phyloP scores from a whole-genome alignment of 306 rosid species.

The Gynostemma pentaphyllum region DNA sequence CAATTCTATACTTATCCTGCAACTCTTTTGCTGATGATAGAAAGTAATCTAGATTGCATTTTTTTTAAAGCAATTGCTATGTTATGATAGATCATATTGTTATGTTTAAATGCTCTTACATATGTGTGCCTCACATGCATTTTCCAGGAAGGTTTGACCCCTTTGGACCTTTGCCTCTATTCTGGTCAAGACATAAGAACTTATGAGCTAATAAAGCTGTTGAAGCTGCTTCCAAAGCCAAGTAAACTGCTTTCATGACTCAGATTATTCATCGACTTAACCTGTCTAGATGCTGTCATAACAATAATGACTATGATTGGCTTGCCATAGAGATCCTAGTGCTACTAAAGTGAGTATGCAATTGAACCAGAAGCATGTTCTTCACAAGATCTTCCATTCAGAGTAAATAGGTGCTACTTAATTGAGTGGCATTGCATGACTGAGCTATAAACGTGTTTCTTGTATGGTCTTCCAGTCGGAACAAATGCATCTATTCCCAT shows the following conservation, averaged over 20 bases:
- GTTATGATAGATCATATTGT: not conserved
- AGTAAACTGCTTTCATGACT: slow-evolving; percentile 2
- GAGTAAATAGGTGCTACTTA: not conserved
- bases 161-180: slow-evolving; percentile 76
- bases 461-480: not conserved
- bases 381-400: not conserved
- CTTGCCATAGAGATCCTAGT: not conserved
- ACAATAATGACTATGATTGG: not conserved
- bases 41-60: not conserved
- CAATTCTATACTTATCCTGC: not conserved
- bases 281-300: not conserved
- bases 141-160: slow-evolving; percentile 71
- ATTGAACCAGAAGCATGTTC: not conserved
- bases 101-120: not conserved
- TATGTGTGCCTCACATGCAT: not conserved
- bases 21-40: not conserved
- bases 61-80: not conserved
- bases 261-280: not conserved
- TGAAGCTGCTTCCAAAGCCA: slow-evolving; percentile 49
- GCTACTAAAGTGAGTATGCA: not conserved
- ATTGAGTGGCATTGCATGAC: not conserved
- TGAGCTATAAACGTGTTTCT: not conserved
- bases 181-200: slow-evolving; percentile 52
- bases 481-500: not conserved
- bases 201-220: slow-evolving; percentile 65